A percentile compares a stretch with the other conserved stretches of the same genome.
Conservation (phyloP, 441 rosid genomes). For the Populus trichocarpa region DNA sequence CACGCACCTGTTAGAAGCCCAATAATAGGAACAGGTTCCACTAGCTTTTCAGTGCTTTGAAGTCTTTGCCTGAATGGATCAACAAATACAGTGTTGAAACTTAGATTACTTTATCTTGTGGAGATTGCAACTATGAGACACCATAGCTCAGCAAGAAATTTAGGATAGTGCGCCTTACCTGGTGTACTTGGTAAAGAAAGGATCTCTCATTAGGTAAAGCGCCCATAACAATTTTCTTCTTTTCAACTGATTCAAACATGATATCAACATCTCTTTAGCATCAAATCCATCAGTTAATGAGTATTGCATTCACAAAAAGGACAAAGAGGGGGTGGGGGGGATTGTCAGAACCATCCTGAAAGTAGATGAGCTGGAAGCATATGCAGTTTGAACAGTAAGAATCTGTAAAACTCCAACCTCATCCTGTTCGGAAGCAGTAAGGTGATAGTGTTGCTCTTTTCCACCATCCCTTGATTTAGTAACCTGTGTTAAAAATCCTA, state of each 20-base stretch:
- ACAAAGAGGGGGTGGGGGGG: not conserved
- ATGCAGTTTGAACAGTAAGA: slow-evolving; percentile 16
- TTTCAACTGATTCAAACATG: slow-evolving; percentile 48
- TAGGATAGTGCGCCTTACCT: slow-evolving; percentile 33
- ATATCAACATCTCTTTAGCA: slow-evolving; percentile 6
- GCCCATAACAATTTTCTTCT: slow-evolving; percentile 92
- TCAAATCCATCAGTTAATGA: slow-evolving; percentile 5
- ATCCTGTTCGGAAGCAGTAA: slow-evolving; percentile 53
- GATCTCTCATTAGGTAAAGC: slow-evolving; percentile 92
- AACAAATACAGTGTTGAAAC: slow-evolving; percentile 2
- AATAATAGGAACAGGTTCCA: slow-evolving; percentile 77
- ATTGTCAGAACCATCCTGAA: not conserved
- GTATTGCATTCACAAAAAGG: not conserved
- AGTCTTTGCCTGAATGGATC: slow-evolving; percentile 63
- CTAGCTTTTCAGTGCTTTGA: slow-evolving; percentile 52
- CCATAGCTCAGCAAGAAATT: not conserved
- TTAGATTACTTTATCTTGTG: not conserved
- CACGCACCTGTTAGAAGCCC: slow-evolving; percentile 71
- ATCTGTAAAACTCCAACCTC: slow-evolving; percentile 52
- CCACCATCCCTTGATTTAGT: slow-evolving; percentile 21
- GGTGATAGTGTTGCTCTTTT: slow-evolving; percentile 17
- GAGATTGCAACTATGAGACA: not conserved
- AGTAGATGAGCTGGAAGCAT: slow-evolving; percentile 5
- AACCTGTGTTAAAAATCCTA: slow-evolving; percentile 48
- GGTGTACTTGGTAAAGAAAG: slow-evolving; percentile 80